These are phyloP conservation scores for Trichoderma orchidacearum DNA, from an alignment of 495 filamentous ascomycete species.

Conservation along the genomic window DNA sequence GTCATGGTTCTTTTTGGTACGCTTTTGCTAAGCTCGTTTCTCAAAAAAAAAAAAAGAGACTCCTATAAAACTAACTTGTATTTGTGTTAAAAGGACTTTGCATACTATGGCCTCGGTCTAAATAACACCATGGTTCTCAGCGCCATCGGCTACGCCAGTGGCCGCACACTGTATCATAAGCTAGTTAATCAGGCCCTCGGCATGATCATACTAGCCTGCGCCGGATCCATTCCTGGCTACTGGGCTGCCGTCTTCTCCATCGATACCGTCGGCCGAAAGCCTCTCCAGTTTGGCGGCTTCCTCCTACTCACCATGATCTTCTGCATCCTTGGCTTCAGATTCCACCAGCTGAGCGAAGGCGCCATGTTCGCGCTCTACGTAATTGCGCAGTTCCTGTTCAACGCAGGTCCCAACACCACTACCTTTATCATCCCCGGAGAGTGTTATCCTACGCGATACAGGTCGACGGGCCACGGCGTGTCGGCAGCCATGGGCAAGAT, in stretches of 20 bases:
- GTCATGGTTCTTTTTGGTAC: conserved; percentile 65
- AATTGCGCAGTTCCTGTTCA: conserved; percentile 44
- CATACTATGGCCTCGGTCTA: conserved; percentile 69
- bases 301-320: conserved; percentile 50
- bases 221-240: conserved; percentile 68
- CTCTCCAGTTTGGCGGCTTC: conserved; percentile 58
- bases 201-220: conserved; percentile 61
- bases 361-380: conserved; percentile 51
- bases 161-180: conserved; percentile 48
- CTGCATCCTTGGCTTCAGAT: conserved; percentile 47
- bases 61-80: not conserved
- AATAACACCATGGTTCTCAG: conserved; percentile 59
- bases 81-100: conserved; percentile 24
- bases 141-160: conserved; percentile 48
- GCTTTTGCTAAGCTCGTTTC: conserved; percentile 24
- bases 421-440: conserved; percentile 76
- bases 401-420: conserved; percentile 54
- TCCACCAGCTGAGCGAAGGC: conserved; percentile 26
- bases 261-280: conserved; percentile 57
- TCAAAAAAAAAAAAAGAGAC: too few relatives aligned
- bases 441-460: conserved; percentile 67
- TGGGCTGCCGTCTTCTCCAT: conserved; percentile 59
- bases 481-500: conserved; percentile 69
- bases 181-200: conserved; percentile 60
- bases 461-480: conserved; percentile 61